Conservation (phyloP, 139 green algal genomes). For the Coelastrella sp. region DNA sequence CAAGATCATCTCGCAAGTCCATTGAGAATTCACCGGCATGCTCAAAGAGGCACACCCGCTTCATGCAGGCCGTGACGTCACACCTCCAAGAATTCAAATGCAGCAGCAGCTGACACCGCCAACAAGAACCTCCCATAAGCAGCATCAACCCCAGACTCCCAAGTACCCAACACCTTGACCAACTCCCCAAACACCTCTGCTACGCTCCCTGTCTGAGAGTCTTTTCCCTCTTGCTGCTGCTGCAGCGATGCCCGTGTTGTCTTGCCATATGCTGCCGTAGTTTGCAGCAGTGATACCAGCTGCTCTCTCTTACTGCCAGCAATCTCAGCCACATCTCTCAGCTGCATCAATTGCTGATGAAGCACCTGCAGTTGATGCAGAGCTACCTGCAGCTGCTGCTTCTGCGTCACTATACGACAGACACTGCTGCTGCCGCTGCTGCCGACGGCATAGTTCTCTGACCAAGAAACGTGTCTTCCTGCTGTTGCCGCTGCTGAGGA, state of each 20-base stretch:
- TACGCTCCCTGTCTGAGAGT: neutral
- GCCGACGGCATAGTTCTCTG: neutral
- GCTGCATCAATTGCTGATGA: slow-evolving; percentile 31
- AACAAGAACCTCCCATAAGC: slow-evolving; percentile 24
- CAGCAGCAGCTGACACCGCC: neutral
- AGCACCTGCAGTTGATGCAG: slow-evolving; percentile 11
- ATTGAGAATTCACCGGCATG: no score
- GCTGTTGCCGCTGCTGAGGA: slow-evolving; percentile 5
- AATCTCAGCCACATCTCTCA: slow-evolving; percentile 7
- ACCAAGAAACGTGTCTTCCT: neutral
- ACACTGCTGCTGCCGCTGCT: slow-evolving; percentile 7
- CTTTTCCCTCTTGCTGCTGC: neutral
- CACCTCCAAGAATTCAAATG: neutral
- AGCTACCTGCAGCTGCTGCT: neutral
- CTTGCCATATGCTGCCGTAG: neutral
- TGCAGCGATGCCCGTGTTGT: neutral
- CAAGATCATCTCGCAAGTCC: no score
- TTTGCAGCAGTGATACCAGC: neutral
- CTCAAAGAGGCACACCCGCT: no score
- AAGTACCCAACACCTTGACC: neutral
- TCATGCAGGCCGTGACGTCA: no score
- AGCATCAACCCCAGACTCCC: neutral
- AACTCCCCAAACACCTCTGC: neutral
- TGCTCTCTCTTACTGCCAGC: neutral
- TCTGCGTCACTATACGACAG: neutral